Percentiles rank a stretch among this genome's conserved stretches.
Evolutionary conservation across 2,329 filamentous ascomycete genomes (phyloP).

Genomic region (Lasiodiplodia hormozganensis): DNA sequence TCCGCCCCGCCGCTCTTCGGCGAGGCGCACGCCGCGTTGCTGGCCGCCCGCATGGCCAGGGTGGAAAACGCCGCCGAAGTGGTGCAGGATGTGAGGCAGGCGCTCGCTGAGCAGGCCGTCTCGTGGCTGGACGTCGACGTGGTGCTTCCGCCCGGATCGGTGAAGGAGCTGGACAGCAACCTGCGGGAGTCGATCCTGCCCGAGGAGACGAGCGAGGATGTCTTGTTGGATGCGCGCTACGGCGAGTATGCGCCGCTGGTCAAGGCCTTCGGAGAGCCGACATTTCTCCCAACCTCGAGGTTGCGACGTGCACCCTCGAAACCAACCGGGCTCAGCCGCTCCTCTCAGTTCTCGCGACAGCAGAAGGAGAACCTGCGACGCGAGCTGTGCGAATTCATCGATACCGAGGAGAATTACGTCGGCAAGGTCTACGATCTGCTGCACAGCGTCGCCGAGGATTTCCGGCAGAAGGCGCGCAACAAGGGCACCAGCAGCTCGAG

Average conservation of each 20-base stretch:
- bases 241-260: constrained; percentile 79
- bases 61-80: constrained; percentile 79
- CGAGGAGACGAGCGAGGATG: constrained; percentile 65
- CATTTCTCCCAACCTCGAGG: constrained; percentile 86
- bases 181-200: constrained; percentile 63
- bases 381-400: constrained; percentile 87
- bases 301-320: constrained; percentile 86
- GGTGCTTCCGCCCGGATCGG: constrained; percentile 78
- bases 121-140: constrained; percentile 89
- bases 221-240: constrained; percentile 74
- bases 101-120: constrained; percentile 80
- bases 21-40: constrained; percentile 89
- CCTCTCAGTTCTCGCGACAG: constrained; percentile 76
- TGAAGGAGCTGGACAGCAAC: constrained; percentile 51
- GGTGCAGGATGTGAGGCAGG: constrained; percentile 74
- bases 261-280: constrained; percentile 79
- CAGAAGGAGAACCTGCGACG: constrained; percentile 86
- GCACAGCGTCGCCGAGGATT: constrained; percentile 79
- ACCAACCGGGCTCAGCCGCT: constrained; percentile 79
- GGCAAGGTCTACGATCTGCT: constrained; percentile 85
- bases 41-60: constrained; percentile 83
- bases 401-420: constrained; percentile 95
- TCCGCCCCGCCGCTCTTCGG: constrained; percentile 77
- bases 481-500: constrained; percentile 68
- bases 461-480: constrained; percentile 71